Percentiles rank a stretch among this genome's conserved stretches.
phyloP scores from a whole-genome alignment of 768 basidiomycete species.

The Trametopsis cervina region DNA sequence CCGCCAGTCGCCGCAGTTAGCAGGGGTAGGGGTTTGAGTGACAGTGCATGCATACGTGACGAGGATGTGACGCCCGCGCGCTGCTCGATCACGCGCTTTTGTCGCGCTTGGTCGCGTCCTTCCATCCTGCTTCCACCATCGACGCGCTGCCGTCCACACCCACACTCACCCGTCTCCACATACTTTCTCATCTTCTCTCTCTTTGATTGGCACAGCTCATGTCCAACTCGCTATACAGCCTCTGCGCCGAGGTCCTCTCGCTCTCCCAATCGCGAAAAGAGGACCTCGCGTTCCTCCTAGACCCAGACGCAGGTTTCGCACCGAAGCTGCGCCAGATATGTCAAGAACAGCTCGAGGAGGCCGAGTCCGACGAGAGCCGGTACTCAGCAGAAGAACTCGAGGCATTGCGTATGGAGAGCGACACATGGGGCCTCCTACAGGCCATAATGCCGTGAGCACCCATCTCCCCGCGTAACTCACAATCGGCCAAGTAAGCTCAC shows the following conservation, averaged over 20 bases:
- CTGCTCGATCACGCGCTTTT: too few relatives aligned
- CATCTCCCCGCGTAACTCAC: background rate
- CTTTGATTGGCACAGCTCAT: conserved; percentile 22
- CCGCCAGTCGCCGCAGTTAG: too few relatives aligned
- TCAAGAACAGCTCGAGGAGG: conserved; percentile 49
- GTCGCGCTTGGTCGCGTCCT: too few relatives aligned
- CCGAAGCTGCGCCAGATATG: conserved; percentile 49
- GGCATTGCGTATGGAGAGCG: conserved; percentile 61
- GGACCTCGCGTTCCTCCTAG: conserved; percentile 54
- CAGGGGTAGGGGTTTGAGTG: too few relatives aligned
- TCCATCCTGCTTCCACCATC: too few relatives aligned
- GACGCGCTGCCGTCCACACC: too few relatives aligned
- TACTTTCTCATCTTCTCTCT: too few relatives aligned
- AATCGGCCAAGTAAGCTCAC: background rate
- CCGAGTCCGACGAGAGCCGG: conserved; percentile 31
- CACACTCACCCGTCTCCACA: too few relatives aligned
- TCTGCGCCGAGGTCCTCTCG: conserved; percentile 61
- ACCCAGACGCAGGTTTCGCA: conserved; percentile 65
- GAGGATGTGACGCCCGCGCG: too few relatives aligned
- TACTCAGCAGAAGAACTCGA: conserved; percentile 48
- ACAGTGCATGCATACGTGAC: too few relatives aligned
- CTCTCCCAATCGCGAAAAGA: conserved; percentile 45
- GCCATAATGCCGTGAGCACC: conserved; percentile 63
- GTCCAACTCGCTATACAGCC: conserved; percentile 50
- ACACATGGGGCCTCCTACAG: conserved; percentile 80